Base-by-base conservation (phyloP, 768 basidiomycete genomes). In the Leccinum broughii region DNA sequence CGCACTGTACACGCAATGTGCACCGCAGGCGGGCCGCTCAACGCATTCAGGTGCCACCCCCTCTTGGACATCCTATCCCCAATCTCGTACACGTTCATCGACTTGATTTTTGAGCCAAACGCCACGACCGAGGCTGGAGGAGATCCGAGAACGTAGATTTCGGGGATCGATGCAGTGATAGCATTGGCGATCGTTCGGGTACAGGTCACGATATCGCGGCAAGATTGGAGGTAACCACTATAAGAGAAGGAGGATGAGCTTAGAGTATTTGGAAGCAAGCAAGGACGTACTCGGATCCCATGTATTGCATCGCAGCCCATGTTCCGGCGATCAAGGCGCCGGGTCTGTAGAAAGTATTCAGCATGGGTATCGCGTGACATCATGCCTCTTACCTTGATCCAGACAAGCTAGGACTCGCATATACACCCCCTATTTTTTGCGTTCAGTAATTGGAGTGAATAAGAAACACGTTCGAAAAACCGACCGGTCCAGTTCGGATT, bases 221-320 rank as follows among this genome's bases (percentile, higher is more conserved):
- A 98, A 1, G 95, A 95, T 56, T 83, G 79, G 24, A 91, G 81
- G 76, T 99, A 98, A 11, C 96, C 96, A 34, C 91, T 94, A 39
- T 2, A 39, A 44, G 56, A 30, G 6, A 37, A 3, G 2, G 35
- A 35, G 7, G 7, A 22, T 26, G 20, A 11, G 46, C 49, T 24
- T 39, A 46, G 34, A 58, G 28, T 0, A 8, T 30, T 44, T 9
- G 37, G 1, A 4, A 49, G 7, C 44, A 34, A 50, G 20, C 15
- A 44, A 11, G 56, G 20, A 80, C 88, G 55, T 69, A 94, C 92
- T 89, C 81, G 61, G 87, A 81, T 30, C 96, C 96, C 78, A 98
- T 89, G 72, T 92, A 86, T 63, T 96, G 90, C 87, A 99, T 89
- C 2, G 94, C 93, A 7, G 96, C 96, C 94, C 95, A 99, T 30